A percentile compares a stretch with the other conserved stretches of the same genome.
These are phyloP conservation scores for Cercospora beticola DNA, from an alignment of 2,329 filamentous ascomycete species.

Conservation along the genomic window DNA sequence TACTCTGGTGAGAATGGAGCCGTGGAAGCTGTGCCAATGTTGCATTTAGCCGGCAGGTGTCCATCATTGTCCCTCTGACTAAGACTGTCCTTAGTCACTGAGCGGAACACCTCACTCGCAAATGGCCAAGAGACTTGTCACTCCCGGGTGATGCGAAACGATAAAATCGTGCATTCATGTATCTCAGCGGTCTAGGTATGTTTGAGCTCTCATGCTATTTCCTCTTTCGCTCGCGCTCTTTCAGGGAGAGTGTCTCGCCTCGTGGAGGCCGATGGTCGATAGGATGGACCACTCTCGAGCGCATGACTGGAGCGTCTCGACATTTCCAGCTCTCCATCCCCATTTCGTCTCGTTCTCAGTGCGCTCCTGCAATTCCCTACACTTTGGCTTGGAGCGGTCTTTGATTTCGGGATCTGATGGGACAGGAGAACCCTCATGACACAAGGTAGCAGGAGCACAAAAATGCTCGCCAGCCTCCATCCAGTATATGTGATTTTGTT, in stretches of 20 bases:
- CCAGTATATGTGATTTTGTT: too few species aligned
- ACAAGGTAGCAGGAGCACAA: neutral
- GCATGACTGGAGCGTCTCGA: neutral
- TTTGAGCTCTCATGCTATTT: neutral
- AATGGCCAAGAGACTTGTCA: neutral
- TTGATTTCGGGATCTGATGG: too few species aligned
- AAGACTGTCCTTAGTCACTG: neutral
- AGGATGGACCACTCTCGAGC: neutral
- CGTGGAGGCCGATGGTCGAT: neutral
- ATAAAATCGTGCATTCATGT: neutral
- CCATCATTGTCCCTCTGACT: neutral
- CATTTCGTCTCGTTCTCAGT: neutral
- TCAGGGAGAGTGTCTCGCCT: neutral
- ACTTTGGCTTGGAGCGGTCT: neutral
- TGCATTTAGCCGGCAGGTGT: neutral
- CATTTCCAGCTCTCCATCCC: neutral
- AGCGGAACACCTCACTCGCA: neutral
- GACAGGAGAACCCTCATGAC: neutral
- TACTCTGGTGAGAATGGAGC: neutral
- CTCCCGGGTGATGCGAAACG: neutral
- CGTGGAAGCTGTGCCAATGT: neutral
- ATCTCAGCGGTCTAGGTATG: neutral
- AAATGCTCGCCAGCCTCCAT: neutral
- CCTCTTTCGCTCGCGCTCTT: neutral
- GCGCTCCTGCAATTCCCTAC: neutral